Base-by-base conservation (phyloP, 495 filamentous ascomycete species). In the Penicillium turbatum region DNA sequence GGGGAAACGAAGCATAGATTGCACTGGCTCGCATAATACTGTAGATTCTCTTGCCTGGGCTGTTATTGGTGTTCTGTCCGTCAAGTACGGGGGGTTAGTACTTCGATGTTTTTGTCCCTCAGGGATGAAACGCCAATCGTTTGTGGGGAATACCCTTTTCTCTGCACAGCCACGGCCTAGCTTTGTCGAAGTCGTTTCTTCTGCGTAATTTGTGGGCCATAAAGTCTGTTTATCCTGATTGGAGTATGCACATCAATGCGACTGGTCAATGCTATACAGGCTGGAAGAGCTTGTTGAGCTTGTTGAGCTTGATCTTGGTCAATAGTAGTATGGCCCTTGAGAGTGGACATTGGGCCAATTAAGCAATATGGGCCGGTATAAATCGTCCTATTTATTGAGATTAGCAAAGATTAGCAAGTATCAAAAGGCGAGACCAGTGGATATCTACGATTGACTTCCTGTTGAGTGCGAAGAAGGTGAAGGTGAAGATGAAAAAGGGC, bases 121-220 rank as follows among this genome's bases (percentile, higher is more conserved):
- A 56, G 46, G 42, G 54, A 54, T 60, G 50, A 57, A 52, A 60
- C 51, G 8, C 32, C 15, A 34, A 21, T 27, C 21, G 12, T 7
- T 29, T 47, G 61, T 61, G 58, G 58, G 19, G 55, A 53, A 60
- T 51, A n/a, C 13, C 26, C 11, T 12, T 12, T 38, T 15, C n/a
- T 29, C 26, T 60, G 58, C 61, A 64, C 58, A 55, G 61, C 61
- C 61, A 58, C 61, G 40, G 17, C 16, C 55, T 58, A 48, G 58
- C 58, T 62, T 29, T 37, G 24, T 7, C 29, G 35, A 39, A 34
- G 7, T 1, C 5, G 12, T 13, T 24, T 27, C 12, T 30, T 24
- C 6, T 19, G 36, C 36, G 36, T 11, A 7, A 39, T 21, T 19
- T 39, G 21, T 39, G 19, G 11, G 39, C 16, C 11, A 26, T 43